Conservation (phyloP, 805 yeast species). For the Limtongozyma cylindracea region DNA sequence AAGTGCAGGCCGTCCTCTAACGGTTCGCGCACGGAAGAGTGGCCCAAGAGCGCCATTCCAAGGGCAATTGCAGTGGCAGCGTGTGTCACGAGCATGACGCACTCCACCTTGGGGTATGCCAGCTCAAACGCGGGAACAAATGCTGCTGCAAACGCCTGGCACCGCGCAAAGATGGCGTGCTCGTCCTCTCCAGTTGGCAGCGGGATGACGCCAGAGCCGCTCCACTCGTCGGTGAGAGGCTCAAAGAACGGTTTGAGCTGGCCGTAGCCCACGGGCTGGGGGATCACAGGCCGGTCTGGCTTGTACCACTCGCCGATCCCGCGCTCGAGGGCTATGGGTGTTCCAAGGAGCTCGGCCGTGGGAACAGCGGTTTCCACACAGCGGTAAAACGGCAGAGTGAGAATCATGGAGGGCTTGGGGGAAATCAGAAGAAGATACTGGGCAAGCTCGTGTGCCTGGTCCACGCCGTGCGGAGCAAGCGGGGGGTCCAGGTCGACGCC, state of each 20-base stretch:
- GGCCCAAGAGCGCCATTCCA: slow-evolving; percentile 50
- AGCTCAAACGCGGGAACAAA: slow-evolving; percentile 33
- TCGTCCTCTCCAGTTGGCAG: slow-evolving; percentile 49
- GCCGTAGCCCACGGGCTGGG: slow-evolving; percentile 34
- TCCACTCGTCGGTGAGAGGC: slow-evolving; percentile 11
- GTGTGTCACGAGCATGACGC: slow-evolving; percentile 60
- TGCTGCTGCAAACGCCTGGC: slow-evolving; percentile 21
- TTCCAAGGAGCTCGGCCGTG: slow-evolving; percentile 26
- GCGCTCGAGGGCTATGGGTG: slow-evolving; percentile 42
- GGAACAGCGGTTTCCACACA: slow-evolving; percentile 71
- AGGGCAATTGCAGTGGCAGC: slow-evolving; percentile 85
- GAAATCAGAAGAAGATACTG: slow-evolving; percentile 17
- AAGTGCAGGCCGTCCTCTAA: slow-evolving; percentile 14
- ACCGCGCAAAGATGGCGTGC: slow-evolving; percentile 39
- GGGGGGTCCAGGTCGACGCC: slow-evolving; percentile 82
- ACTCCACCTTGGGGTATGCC: slow-evolving; percentile 30
- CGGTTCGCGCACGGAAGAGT: slow-evolving; percentile 19
- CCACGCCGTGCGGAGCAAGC: slow-evolving; percentile 67
- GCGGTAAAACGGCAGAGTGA: slow-evolving; percentile 71
- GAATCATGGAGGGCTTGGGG: slow-evolving; percentile 37
- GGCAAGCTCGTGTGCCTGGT: slow-evolving; percentile 67
- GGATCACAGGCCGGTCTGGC: slow-evolving; percentile 39
- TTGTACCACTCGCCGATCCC: slow-evolving; percentile 90
- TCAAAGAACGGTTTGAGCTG: slow-evolving; percentile 25
- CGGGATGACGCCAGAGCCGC: slow-evolving; percentile 32